Evolutionary conservation across 345 rosid species (phyloP).

Genomic region (Bruguiera parviflora): DNA sequence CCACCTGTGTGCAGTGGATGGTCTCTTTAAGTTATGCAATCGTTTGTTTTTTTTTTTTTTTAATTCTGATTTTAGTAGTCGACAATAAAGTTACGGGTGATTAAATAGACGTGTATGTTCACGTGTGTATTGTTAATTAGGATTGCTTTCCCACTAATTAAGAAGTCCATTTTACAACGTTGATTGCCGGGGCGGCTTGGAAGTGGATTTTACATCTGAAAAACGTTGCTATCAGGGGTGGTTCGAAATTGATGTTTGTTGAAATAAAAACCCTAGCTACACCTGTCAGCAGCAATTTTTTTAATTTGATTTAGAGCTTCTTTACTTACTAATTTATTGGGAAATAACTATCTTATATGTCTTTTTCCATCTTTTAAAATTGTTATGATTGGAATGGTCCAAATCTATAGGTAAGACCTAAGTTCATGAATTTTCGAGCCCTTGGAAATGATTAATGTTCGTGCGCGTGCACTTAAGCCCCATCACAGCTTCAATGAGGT

Average conservation of each 20-base stretch:
- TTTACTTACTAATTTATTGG: neutral
- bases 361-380: neutral
- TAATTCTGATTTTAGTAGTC: no score
- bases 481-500: neutral
- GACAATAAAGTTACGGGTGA: no score
- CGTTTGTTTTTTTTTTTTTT: neutral
- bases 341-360: neutral
- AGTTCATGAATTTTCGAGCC: conserved; percentile 21
- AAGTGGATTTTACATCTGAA: conserved; percentile 37
- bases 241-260: conserved; percentile 45
- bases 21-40: neutral
- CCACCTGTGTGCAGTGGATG: conserved; percentile 12
- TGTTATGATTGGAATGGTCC: conserved; percentile 37
- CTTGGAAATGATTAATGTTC: conserved; percentile 21
- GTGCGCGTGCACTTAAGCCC: conserved; percentile 22
- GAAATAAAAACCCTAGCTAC: conserved; percentile 41
- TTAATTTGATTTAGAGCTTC: neutral
- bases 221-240: conserved; percentile 42
- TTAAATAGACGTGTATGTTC: no score
- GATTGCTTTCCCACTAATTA: conserved; percentile 4
- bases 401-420: conserved; percentile 25
- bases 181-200: conserved; percentile 25
- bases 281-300: conserved; percentile 18
- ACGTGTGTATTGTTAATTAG: no score
- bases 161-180: conserved; percentile 25